Percentiles rank a stretch among this genome's conserved stretches.
Evolutionary conservation across 768 basidiomycete genomes (phyloP).

Genomic region (Russula compacta): DNA sequence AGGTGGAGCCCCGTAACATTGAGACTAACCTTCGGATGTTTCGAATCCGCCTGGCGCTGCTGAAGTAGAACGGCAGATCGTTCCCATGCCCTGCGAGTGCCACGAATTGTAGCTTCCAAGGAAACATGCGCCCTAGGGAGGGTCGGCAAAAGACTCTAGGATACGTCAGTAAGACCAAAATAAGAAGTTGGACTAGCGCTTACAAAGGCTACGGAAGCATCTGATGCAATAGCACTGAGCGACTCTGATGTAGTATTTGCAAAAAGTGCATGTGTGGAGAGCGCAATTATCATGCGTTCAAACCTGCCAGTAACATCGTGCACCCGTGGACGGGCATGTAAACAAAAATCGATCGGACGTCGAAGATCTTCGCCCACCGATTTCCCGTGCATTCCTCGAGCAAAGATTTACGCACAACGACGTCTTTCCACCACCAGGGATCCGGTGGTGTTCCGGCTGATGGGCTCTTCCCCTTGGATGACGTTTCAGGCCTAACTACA

Average conservation of each 20-base stretch:
- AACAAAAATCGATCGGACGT: background rate
- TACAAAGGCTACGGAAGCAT: conserved; percentile 4
- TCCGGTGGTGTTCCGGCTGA: conserved; percentile 2
- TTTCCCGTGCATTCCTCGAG: conserved; percentile 47
- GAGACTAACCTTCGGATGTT: conserved; percentile 21
- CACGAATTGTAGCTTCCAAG: conserved; percentile 27
- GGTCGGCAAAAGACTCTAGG: conserved; percentile 23
- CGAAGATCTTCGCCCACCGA: conserved; percentile 28
- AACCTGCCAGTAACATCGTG: conserved; percentile 32
- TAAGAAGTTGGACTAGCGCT: background rate
- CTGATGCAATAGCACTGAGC: conserved; percentile 10
- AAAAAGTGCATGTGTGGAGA: conserved; percentile 44
- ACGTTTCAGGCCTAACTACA: conserved; percentile 28
- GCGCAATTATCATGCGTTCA: conserved; percentile 39
- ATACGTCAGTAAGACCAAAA: conserved; percentile 11
- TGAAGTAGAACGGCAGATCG: conserved; percentile 30
- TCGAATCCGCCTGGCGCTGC: conserved; percentile 29
- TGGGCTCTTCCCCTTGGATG: conserved; percentile 18
- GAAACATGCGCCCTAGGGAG: conserved; percentile 31
- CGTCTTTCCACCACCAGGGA: conserved; percentile 50
- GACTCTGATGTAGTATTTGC: conserved; percentile 25
- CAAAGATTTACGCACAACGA: conserved; percentile 45
- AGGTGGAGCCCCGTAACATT: background rate
- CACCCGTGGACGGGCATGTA: background rate
- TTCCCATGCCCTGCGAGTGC: conserved; percentile 30